These are phyloP conservation scores for Ogataea siamensis DNA, from an alignment of 805 yeast genomes.

Conservation along the genomic window DNA sequence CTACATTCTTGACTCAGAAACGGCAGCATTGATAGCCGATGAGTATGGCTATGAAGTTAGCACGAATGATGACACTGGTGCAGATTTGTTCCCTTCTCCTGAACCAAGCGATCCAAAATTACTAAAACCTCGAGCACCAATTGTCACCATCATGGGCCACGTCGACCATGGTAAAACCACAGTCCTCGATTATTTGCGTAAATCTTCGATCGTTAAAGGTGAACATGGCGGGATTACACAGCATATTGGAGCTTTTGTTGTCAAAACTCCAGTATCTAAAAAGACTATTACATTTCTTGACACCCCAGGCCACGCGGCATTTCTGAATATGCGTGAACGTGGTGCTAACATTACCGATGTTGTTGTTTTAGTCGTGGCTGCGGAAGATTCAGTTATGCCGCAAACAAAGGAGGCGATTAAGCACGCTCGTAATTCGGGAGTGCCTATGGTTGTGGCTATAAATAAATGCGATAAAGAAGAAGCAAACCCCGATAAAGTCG, in stretches of 20 bases:
- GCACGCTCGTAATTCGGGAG: conserved; percentile 80
- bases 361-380: conserved; percentile 89
- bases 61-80: conserved; percentile 55
- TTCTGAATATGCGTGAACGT: conserved; percentile 91
- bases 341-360: conserved; percentile 95
- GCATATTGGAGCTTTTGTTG: conserved; percentile 95
- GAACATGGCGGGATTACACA: conserved; percentile 98
- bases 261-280: conserved; percentile 70
- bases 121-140: conserved; percentile 77
- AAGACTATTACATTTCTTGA: conserved; percentile 85
- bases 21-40: conserved; percentile 82
- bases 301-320: conserved; percentile 98
- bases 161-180: conserved; percentile 99
- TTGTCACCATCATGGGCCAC: conserved; percentile 98
- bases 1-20: conserved; percentile 81
- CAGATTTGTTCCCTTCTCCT: conserved; percentile 58
- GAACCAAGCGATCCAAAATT: conserved; percentile 44
- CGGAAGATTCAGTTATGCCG: conserved; percentile 97
- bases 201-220: conserved; percentile 74
- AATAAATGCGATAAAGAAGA: conserved; percentile 87
- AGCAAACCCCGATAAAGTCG: conserved; percentile 70
- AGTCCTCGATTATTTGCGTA: conserved; percentile 79
- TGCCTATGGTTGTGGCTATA: conserved; percentile 85
- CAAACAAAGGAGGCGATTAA: conserved; percentile 95
- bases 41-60: conserved; percentile 75